phyloP scores from a whole-genome alignment of 306 rosid species.

The Rubus parviflorus region DNA sequence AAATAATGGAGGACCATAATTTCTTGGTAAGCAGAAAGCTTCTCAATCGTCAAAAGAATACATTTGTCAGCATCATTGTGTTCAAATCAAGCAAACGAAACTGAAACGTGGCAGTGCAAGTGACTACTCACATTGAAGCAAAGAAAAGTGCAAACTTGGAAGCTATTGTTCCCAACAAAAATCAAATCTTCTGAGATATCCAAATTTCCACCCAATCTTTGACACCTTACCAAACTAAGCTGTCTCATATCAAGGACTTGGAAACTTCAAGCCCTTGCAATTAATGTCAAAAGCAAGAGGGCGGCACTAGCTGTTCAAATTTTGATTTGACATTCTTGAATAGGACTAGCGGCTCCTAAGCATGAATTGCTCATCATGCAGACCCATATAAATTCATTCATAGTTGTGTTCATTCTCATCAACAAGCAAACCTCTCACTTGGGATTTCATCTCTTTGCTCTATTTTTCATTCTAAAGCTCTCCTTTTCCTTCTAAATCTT shows the following conservation, averaged over 20 bases:
- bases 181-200: conserved; percentile 44
- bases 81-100: not conserved
- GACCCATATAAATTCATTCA: conserved; percentile 40
- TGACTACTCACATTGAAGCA: conserved; percentile 6
- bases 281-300: conserved; percentile 50
- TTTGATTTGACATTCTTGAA: conserved; percentile 33
- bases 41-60: conserved; percentile 12
- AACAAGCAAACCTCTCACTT: conserved; percentile 18
- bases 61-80: conserved; percentile 1
- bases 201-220: conserved; percentile 29
- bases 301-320: conserved; percentile 55
- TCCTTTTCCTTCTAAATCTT: not conserved
- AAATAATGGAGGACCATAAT: conserved; percentile 6
- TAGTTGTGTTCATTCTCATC: conserved; percentile 26
- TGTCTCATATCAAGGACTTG: conserved; percentile 1
- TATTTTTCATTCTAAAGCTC: conserved; percentile 4
- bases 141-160: conserved; percentile 48
- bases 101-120: conserved; percentile 38
- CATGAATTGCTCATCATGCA: not conserved
- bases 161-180: conserved; percentile 36
- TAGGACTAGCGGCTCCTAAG: conserved; percentile 36
- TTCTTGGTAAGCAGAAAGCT: conserved; percentile 10
- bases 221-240: conserved; percentile 38
- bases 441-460: not conserved
- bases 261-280: conserved; percentile 12